phyloP scores from a whole-genome alignment of 1,284 basidiomycete species.

The Sporisorium graminicola region DNA sequence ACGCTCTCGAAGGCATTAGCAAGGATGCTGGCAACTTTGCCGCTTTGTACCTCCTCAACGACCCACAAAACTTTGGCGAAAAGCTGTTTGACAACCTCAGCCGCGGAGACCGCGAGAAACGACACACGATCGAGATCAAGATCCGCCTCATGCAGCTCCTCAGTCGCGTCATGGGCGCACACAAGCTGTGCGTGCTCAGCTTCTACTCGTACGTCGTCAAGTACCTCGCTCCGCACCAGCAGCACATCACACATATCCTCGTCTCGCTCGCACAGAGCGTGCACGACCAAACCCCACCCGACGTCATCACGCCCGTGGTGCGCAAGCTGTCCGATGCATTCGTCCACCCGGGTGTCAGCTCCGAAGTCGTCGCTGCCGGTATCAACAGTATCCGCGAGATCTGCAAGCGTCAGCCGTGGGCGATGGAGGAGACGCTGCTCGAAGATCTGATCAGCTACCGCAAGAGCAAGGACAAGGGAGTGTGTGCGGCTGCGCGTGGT shows the following conservation, averaged over 20 bases:
- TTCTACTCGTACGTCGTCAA: slow-evolving; percentile 96
- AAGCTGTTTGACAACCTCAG: slow-evolving; percentile 90
- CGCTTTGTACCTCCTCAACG: slow-evolving; percentile 91
- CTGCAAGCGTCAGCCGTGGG: slow-evolving; percentile 92
- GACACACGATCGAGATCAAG: slow-evolving; percentile 90
- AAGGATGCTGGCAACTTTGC: slow-evolving; percentile 79
- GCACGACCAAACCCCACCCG: slow-evolving; percentile 94
- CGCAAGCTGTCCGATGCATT: slow-evolving; percentile 95
- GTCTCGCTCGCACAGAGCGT: slow-evolving; percentile 95
- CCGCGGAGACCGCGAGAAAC: slow-evolving; percentile 82
- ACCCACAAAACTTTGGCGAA: slow-evolving; percentile 95
- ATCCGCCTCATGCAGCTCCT: slow-evolving; percentile 97
- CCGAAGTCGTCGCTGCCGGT: slow-evolving; percentile 94
- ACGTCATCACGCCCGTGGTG: slow-evolving; percentile 88
- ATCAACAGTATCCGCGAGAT: slow-evolving; percentile 95
- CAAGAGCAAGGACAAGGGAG: slow-evolving; percentile 94
- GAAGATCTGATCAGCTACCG: slow-evolving; percentile 93
- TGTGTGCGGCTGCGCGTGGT: slow-evolving; percentile 87
- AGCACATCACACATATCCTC: slow-evolving; percentile 92
- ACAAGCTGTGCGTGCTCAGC: slow-evolving; percentile 92
- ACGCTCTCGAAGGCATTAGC: slow-evolving; percentile 38
- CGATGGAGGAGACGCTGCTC: slow-evolving; percentile 91
- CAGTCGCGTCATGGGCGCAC: slow-evolving; percentile 91
- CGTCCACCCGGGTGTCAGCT: slow-evolving; percentile 95
- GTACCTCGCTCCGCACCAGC: slow-evolving; percentile 92